Evolutionary conservation across 345 rosid species (phyloP), one percentile per base, ranked within the genome.

Genomic region (Kandelia obovata): DNA sequence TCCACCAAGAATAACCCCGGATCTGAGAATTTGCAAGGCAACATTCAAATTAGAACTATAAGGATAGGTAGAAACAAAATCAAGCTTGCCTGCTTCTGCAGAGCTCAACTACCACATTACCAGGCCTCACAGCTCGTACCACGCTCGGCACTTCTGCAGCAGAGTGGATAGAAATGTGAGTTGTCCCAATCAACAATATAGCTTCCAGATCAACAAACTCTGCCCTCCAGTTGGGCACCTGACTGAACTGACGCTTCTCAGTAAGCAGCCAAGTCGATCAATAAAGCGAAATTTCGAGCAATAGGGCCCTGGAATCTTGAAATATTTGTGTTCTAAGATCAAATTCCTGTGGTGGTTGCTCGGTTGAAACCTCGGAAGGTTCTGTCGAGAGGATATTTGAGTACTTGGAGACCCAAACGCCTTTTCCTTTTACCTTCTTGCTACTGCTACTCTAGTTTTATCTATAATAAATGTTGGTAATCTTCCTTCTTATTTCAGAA

Each of bases 71-170:
- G 17, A 43, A 0, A 0, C 35, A 9, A 53, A 59, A 32, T 2
- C 19, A 61, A 55, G 85, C 89, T 87, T 80, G 81, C 96, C 97
- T 86, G 96, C 92, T 89, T 72, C 97, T 79, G 68, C 99, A 95
- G 58, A 90, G 96, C 83, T 92, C 97, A 39, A 92, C 99, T 55
- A 89, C 96, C 53, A 95, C 88, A 71, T 87, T 95, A 71, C 89
- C 97, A 0, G 93, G 99, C 64, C 70, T 77, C 49, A 89, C 77
- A 0, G 87, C 80, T 72, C 83, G 77, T 4, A 91, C 83, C 23
- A 89, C 96, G 11, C 96, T 90, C 56, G 85, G 89, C 43, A 89
- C 97, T 11, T 75, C 75, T 10, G 82, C 68, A 20, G 96, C 88
- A 25, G 97, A 89, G 43, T 80, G 71, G 63, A 47, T 65, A 13